Conservation (phyloP, 2,329 filamentous ascomycete genomes). For the Hypoxylon sp. region DNA sequence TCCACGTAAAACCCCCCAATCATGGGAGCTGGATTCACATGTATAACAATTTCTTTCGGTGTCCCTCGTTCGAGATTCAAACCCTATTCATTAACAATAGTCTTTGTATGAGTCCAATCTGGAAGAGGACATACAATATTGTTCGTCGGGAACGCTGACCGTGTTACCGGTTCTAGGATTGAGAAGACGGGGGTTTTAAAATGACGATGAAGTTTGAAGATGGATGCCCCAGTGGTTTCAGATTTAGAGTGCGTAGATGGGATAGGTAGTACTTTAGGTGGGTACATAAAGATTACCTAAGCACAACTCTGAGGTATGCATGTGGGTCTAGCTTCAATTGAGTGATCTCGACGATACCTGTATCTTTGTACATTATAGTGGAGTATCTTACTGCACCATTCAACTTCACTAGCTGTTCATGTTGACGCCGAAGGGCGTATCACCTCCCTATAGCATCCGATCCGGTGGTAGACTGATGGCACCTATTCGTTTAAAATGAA, state of each 20-base stretch:
- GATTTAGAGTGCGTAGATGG: constrained; percentile 23
- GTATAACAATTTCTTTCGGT: background rate
- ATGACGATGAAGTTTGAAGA: constrained; percentile 49
- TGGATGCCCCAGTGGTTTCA: constrained; percentile 43
- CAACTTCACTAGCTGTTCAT: constrained; percentile 4
- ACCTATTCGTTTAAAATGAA: constrained; percentile 14
- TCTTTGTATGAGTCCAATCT: background rate
- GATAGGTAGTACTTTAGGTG: background rate
- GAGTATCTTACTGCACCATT: constrained; percentile 15
- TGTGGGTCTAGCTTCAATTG: too few species aligned
- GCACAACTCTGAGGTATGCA: background rate
- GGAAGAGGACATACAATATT: background rate
- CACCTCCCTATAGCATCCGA: constrained; percentile 22
- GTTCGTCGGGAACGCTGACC: background rate
- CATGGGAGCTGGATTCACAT: background rate
- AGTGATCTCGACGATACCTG: background rate
- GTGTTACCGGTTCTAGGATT: constrained; percentile 13
- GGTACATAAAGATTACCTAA: background rate
- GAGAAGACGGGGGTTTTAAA: constrained; percentile 43
- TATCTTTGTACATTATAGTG: constrained; percentile 17
- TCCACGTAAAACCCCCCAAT: background rate
- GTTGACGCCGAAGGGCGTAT: constrained; percentile 34
- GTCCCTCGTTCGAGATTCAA: background rate
- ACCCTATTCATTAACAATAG: background rate
- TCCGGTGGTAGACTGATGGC: constrained; percentile 8